Percentiles rank a stretch among this genome's conserved stretches.
These are phyloP conservation scores for Chionographis japonica DNA, from an alignment of 106 monocot species.

Conservation along the genomic window DNA sequence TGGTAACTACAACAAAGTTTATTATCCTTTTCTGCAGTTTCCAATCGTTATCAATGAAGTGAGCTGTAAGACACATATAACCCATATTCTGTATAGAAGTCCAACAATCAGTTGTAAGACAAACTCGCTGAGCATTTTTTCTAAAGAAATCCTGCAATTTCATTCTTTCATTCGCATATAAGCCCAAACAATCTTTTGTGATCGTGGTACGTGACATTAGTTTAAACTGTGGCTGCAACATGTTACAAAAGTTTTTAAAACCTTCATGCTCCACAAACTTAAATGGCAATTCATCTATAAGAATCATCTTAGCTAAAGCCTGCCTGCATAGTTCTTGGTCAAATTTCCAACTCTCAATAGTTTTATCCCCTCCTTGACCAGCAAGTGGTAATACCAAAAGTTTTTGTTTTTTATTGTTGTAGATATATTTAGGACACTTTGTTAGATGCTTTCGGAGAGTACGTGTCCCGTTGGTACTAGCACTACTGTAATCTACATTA, in stretches of 20 bases:
- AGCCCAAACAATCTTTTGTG: not conserved
- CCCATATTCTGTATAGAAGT: slow-evolving; percentile 12
- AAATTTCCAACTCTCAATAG: no score
- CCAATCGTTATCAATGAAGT: slow-evolving; percentile 11
- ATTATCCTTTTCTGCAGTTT: slow-evolving; percentile 11
- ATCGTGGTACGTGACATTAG: not conserved
- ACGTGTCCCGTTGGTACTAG: no score
- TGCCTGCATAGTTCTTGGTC: no score
- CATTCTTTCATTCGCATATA: not conserved
- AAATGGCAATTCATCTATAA: slow-evolving; percentile 9
- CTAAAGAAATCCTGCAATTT: slow-evolving; percentile 1
- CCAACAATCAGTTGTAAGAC: slow-evolving; percentile 3
- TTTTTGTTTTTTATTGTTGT: no score
- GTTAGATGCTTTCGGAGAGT: no score
- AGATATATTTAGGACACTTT: no score
- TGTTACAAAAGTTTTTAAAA: not conserved
- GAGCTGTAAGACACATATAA: slow-evolving; percentile 13
- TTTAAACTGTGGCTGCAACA: not conserved
- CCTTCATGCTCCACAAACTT: slow-evolving; percentile 1
- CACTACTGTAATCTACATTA: no score
- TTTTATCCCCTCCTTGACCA: no score
- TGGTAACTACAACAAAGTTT: slow-evolving; percentile 3
- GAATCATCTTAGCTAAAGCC: not conserved
- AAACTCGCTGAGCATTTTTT: not conserved
- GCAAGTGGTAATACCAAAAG: no score